phyloP scores from a whole-genome alignment of 208 protist species.

The Tetramitus jugosus region DNA sequence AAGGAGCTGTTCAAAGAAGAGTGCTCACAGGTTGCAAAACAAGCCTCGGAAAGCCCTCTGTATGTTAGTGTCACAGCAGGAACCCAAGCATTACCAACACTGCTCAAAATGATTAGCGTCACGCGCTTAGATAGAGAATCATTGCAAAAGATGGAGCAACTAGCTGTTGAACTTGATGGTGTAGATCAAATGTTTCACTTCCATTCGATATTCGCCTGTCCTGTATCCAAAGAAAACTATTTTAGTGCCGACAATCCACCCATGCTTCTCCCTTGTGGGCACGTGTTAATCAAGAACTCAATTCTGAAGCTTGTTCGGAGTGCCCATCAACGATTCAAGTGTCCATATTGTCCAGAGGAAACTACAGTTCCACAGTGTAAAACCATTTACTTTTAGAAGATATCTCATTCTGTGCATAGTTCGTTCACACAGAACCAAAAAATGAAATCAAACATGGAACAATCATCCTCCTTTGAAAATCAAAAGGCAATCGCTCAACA shows the following conservation, averaged over 20 bases:
- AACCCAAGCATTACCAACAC: constrained; percentile 27
- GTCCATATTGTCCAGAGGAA: constrained; percentile 36
- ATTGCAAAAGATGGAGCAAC: constrained; percentile 24
- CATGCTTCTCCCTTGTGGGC: constrained; percentile 27
- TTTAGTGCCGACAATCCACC: constrained; percentile 33
- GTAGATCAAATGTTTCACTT: constrained; percentile 32
- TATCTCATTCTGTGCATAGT: not conserved
- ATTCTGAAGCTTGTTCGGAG: constrained; percentile 29
- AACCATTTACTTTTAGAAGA: not conserved
- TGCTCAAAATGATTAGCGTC: constrained; percentile 25
- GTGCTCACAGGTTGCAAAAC: constrained; percentile 2
- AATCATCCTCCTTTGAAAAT: too few relatives aligned
- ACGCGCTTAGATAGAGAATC: not conserved
- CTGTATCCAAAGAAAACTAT: constrained; percentile 27
- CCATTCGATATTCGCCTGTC: constrained; percentile 40
- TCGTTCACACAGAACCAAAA: too few relatives aligned
- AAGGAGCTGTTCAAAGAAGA: not conserved
- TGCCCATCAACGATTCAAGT: constrained; percentile 29
- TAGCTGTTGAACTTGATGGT: constrained; percentile 31
- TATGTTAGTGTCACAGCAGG: constrained; percentile 25
- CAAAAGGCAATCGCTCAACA: too few relatives aligned
- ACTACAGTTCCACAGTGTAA: not conserved
- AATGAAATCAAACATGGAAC: too few relatives aligned
- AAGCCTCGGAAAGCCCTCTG: constrained; percentile 27
- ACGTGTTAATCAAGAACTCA: constrained; percentile 27